These are phyloP conservation scores for Penicillium coprophilum DNA, from an alignment of 495 filamentous ascomycete genomes.

Conservation along the genomic window DNA sequence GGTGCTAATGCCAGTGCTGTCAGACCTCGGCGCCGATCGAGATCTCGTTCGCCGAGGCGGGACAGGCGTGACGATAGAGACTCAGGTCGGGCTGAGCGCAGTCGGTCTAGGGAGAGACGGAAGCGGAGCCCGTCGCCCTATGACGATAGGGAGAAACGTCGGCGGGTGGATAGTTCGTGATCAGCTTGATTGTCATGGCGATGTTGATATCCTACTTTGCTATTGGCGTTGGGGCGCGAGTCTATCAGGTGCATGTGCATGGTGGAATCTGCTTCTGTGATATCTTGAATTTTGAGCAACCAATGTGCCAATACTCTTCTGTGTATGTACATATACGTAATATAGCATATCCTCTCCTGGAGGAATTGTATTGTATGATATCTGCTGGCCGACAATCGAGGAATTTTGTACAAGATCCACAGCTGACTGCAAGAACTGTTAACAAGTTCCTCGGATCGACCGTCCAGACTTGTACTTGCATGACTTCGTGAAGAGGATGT, in stretches of 20 bases:
- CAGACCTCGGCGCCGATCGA: constrained; percentile 37
- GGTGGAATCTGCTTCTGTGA: constrained; percentile 6
- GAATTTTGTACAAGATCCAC: constrained; percentile 16
- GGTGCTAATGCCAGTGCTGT: constrained; percentile 53
- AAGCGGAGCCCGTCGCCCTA: constrained; percentile 67
- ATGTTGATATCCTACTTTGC: constrained; percentile 1
- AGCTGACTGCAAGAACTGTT: neutral
- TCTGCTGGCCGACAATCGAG: constrained; percentile 3
- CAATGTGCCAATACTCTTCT: neutral
- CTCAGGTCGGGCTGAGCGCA: constrained; percentile 16
- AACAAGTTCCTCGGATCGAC: neutral
- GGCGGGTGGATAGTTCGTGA: constrained; percentile 53
- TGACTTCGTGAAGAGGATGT: constrained; percentile 1
- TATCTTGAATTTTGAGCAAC: constrained; percentile 1
- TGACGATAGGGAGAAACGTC: constrained; percentile 65
- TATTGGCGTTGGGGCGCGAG: constrained; percentile 30
- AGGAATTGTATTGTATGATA: constrained; percentile 10
- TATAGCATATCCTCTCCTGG: constrained; percentile 15
- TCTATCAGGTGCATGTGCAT: constrained; percentile 22
- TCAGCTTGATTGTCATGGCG: constrained; percentile 5
- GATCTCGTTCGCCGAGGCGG: constrained; percentile 37
- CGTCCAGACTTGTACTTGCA: constrained; percentile 1
- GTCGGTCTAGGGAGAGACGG: constrained; percentile 54
- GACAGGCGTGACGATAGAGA: constrained; percentile 24
- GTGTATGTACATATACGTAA: constrained; percentile 6